Evolutionary conservation across 352 stramenopile genomes (phyloP).

Genomic region (Pythium biforme): DNA sequence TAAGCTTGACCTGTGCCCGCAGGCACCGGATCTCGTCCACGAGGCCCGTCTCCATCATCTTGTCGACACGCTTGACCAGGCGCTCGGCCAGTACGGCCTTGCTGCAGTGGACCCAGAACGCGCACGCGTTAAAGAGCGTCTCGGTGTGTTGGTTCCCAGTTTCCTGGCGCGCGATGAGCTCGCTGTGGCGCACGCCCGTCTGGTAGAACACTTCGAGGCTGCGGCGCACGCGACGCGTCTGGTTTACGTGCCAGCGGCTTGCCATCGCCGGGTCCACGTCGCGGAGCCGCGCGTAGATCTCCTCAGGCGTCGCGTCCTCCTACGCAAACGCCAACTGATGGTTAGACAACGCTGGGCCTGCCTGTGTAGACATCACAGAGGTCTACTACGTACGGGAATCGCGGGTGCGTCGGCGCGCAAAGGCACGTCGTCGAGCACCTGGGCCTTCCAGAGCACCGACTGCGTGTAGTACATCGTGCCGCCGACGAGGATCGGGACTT

Average conservation of each 20-base stretch:
- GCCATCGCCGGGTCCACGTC: conserved; percentile 85
- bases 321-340: conserved; percentile 9
- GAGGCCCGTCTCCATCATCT: conserved; percentile 77
- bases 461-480: conserved; percentile 94
- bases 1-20: conserved; percentile 43
- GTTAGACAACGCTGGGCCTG: too few species aligned
- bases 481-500: conserved; percentile 89
- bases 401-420: conserved; percentile 19
- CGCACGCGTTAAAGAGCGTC: conserved; percentile 74
- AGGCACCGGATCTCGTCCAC: conserved; percentile 74
- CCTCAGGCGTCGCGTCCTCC: conserved; percentile 42
- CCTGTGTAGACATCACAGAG: not conserved
- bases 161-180: conserved; percentile 61
- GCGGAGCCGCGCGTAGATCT: conserved; percentile 58
- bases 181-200: conserved; percentile 73
- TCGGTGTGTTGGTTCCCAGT: conserved; percentile 43
- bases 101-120: conserved; percentile 83
- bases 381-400: conserved; percentile 21
- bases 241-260: conserved; percentile 76
- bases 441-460: conserved; percentile 84
- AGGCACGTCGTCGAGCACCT: conserved; percentile 78
- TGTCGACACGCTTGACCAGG: conserved; percentile 68
- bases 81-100: conserved; percentile 62
- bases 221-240: conserved; percentile 84
- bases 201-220: conserved; percentile 85